Evolutionary conservation across 768 basidiomycete genomes (phyloP).

Genomic region (Termitomyces sp.): DNA sequence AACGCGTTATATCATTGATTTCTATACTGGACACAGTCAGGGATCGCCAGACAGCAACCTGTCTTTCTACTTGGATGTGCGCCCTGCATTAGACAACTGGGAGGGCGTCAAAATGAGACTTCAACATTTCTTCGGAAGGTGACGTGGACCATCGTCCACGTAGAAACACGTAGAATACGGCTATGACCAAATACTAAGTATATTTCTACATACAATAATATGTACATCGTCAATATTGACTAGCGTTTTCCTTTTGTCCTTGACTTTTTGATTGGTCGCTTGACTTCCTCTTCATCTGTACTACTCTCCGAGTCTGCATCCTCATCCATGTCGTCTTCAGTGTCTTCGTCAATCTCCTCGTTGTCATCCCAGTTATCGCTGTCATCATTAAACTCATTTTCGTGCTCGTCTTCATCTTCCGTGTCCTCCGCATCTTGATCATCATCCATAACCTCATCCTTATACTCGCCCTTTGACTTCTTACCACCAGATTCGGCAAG

Average conservation of each 20-base stretch:
- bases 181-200: slow-evolving; percentile 1
- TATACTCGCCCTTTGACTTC: slow-evolving; percentile 27
- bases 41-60: slow-evolving; percentile 46
- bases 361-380: slow-evolving; percentile 52
- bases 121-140: slow-evolving; percentile 46
- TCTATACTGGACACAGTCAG: slow-evolving; percentile 78
- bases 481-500: slow-evolving; percentile 5
- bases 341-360: slow-evolving; percentile 55
- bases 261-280: slow-evolving; percentile 51
- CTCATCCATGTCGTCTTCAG: slow-evolving; percentile 13
- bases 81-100: slow-evolving; percentile 93
- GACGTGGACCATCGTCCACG: slow-evolving; percentile 18
- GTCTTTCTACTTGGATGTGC: slow-evolving; percentile 91
- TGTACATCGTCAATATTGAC: slow-evolving; percentile 5
- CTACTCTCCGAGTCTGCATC: slow-evolving; percentile 39
- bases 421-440: slow-evolving; percentile 30
- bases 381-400: slow-evolving; percentile 29
- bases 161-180: slow-evolving; percentile 1
- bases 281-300: slow-evolving; percentile 43
- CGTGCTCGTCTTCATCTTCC: slow-evolving; percentile 37
- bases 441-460: slow-evolving; percentile 27
- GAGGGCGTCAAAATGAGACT: slow-evolving; percentile 87
- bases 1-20: slow-evolving; percentile 95
- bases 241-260: slow-evolving; percentile 49
- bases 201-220: slow-evolving; percentile 4